Evolutionary conservation across 2,329 filamentous ascomycete species (phyloP).

Genomic region (Myriosclerotinia scirpicola): DNA sequence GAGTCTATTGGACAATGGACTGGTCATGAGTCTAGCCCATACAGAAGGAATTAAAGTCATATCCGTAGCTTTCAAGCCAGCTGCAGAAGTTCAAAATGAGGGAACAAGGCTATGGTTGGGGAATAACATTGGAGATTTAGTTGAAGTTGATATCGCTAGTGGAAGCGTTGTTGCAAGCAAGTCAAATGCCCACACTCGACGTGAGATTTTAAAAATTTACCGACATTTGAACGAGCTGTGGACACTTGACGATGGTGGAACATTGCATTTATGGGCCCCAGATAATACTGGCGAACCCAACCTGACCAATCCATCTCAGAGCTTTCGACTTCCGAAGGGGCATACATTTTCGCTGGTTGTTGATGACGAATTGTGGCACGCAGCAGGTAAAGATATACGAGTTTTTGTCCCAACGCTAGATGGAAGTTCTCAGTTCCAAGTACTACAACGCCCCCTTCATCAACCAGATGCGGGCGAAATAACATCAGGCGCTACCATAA

Average conservation of each 20-base stretch:
- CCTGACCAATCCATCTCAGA: conserved; percentile 68
- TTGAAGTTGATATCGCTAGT: conserved; percentile 80
- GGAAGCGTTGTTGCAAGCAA: conserved; percentile 70
- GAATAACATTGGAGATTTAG: conserved; percentile 81
- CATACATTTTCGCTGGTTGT: conserved; percentile 88
- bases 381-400: conserved; percentile 80
- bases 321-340: conserved; percentile 74
- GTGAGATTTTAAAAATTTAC: conserved; percentile 81
- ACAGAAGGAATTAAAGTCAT: conserved; percentile 82
- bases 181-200: conserved; percentile 70
- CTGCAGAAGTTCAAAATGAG: conserved; percentile 73
- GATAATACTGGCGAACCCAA: conserved; percentile 71
- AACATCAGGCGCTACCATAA: conserved; percentile 76
- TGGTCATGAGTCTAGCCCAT: conserved; percentile 77
- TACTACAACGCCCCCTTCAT: conserved; percentile 68
- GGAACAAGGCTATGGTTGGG: conserved; percentile 85
- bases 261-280: conserved; percentile 82
- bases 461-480: conserved; percentile 80
- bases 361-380: conserved; percentile 84
- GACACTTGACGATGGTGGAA: conserved; percentile 89
- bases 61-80: conserved; percentile 82
- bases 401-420: conserved; percentile 74
- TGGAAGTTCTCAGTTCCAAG: conserved; percentile 69
- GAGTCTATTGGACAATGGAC: conserved; percentile 79
- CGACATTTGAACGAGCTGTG: conserved; percentile 87